Evolutionary conservation across 805 yeast genomes (phyloP).

Genomic region (Blastobotrys muscicola): DNA sequence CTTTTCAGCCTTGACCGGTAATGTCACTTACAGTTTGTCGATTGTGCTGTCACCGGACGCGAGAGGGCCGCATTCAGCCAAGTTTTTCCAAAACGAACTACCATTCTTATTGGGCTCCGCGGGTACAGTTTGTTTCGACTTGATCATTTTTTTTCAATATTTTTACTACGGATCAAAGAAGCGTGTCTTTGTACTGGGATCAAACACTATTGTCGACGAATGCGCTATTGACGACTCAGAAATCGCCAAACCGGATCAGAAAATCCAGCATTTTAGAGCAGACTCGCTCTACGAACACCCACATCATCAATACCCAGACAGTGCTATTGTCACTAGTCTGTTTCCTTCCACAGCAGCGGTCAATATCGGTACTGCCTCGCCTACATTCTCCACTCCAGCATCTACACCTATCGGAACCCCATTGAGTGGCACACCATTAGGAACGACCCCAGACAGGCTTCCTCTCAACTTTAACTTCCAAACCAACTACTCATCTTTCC

Average conservation of each 20-base stretch:
- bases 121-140: conserved; percentile 76
- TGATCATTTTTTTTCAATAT: conserved; percentile 33
- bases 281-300: neutral
- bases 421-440: neutral
- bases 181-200: neutral
- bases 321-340: neutral
- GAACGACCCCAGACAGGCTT: neutral
- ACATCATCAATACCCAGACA: conserved; percentile 5
- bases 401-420: no score
- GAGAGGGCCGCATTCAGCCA: conserved; percentile 33
- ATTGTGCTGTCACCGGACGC: conserved; percentile 51
- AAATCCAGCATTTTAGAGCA: no score
- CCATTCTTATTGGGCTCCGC: conserved; percentile 81
- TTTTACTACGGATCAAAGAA: conserved; percentile 13
- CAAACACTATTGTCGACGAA: neutral
- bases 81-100: conserved; percentile 55
- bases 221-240: conserved; percentile 1
- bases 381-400: no score
- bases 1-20: conserved; percentile 69
- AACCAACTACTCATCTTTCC: neutral
- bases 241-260: neutral
- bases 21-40: conserved; percentile 64
- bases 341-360: neutral
- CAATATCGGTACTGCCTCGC: no score
- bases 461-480: neutral